Conservation (phyloP, 139 green algal genomes). For the Chlorella sorokiniana region DNA sequence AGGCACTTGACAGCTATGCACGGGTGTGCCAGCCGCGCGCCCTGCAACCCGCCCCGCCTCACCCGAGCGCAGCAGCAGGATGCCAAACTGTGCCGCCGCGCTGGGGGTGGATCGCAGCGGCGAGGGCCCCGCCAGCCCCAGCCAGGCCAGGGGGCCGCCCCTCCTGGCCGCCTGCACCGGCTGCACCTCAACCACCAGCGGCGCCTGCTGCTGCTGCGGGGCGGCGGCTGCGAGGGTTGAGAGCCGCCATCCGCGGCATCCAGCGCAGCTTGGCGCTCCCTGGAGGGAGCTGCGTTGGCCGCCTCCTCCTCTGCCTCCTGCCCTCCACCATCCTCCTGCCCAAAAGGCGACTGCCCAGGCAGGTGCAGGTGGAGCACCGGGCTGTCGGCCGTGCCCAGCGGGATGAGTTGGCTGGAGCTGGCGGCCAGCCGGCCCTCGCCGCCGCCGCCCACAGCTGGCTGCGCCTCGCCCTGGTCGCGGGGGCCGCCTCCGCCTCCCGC, state of each 20-base stretch:
- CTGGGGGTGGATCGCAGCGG: constrained; percentile 43
- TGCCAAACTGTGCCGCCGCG: constrained; percentile 33
- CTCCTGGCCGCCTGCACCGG: not conserved
- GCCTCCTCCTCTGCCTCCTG: too few relatives aligned
- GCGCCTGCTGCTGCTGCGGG: not conserved
- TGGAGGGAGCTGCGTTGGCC: too few relatives aligned
- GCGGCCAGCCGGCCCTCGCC: too few relatives aligned
- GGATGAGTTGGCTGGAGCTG: not conserved
- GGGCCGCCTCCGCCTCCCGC: not conserved
- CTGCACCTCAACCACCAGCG: constrained; percentile 2
- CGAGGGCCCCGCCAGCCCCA: not conserved
- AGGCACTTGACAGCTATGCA: not conserved
- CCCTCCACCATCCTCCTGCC: not conserved
- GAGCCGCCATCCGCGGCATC: too few relatives aligned
- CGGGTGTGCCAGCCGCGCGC: not conserved
- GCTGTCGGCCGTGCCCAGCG: not conserved
- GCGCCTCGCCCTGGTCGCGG: not conserved
- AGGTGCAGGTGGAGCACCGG: not conserved
- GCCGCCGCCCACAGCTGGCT: not conserved
- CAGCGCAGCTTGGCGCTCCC: too few relatives aligned
- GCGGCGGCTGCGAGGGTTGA: not conserved
- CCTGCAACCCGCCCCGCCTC: not conserved
- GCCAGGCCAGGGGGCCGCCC: constrained; percentile 25
- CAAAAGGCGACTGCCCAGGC: not conserved
- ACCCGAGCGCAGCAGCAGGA: constrained; percentile 48